Conservation (phyloP, 1,139 yeast genomes). For the Suhomyces bribrorum region DNA sequence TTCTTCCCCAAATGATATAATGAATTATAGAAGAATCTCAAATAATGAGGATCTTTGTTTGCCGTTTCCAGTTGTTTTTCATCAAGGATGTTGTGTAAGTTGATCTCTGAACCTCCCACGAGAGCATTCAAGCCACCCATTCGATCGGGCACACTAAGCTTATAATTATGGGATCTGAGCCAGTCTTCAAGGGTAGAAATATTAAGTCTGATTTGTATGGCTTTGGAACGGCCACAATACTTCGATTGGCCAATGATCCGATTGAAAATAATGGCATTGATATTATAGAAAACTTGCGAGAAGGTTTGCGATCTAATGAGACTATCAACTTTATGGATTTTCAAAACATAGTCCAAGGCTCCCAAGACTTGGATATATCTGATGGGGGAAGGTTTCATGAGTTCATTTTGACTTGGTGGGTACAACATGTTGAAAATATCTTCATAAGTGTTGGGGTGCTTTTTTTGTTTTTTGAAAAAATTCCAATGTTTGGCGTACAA, state of each 20-base stretch:
- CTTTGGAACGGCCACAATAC: slow-evolving; percentile 77
- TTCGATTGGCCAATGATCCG: slow-evolving; percentile 63
- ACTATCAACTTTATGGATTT: slow-evolving; percentile 78
- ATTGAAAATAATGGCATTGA: slow-evolving; percentile 73
- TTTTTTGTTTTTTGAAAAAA: slow-evolving; percentile 56
- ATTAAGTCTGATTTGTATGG: slow-evolving; percentile 86
- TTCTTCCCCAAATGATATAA: slow-evolving; percentile 60
- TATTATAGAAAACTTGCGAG: slow-evolving; percentile 77
- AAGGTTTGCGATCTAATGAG: slow-evolving; percentile 73
- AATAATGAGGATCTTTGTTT: slow-evolving; percentile 31
- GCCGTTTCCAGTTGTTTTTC: slow-evolving; percentile 4
- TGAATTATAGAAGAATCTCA: slow-evolving; percentile 55
- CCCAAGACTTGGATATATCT: slow-evolving; percentile 84
- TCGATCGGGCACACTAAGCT: slow-evolving; percentile 41
- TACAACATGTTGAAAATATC: slow-evolving; percentile 68
- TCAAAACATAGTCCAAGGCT: slow-evolving; percentile 82
- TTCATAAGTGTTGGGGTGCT: slow-evolving; percentile 56
- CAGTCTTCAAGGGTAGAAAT: slow-evolving; percentile 88
- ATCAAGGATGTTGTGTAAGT: slow-evolving; percentile 26
- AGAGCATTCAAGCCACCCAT: slow-evolving; percentile 27
- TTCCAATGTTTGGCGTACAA: slow-evolving; percentile 77
- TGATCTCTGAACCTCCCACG: slow-evolving; percentile 17
- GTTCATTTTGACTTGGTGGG: slow-evolving; percentile 67
- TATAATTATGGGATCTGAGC: slow-evolving; percentile 77
- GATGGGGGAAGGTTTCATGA: slow-evolving; percentile 81